phyloP scores from a whole-genome alignment of 2,329 filamentous ascomycete species.

The Verticillium zaregamsianum region DNA sequence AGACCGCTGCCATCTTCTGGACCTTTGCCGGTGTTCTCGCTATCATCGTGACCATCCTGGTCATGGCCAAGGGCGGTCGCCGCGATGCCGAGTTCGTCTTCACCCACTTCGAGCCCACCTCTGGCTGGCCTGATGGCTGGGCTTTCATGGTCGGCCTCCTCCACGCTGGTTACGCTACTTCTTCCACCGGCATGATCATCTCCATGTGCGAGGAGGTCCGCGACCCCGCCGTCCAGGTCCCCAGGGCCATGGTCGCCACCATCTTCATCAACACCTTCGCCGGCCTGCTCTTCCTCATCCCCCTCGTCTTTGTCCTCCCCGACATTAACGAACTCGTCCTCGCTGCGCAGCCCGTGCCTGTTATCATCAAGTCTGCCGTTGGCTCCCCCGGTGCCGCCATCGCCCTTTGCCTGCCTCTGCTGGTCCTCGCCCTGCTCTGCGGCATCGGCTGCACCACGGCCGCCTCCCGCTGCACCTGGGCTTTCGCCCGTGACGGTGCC shows the following conservation, averaged over 20 bases:
- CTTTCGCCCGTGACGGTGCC: slow-evolving; percentile 66
- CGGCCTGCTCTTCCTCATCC: slow-evolving; percentile 65
- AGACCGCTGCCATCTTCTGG: slow-evolving; percentile 72
- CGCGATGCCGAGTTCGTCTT: slow-evolving; percentile 61
- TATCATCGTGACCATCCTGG: slow-evolving; percentile 58
- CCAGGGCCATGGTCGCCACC: slow-evolving; percentile 68
- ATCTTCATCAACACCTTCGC: slow-evolving; percentile 63
- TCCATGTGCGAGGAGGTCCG: slow-evolving; percentile 74
- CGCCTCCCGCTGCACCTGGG: slow-evolving; percentile 63
- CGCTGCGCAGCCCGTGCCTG: slow-evolving; percentile 59
- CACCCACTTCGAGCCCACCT: slow-evolving; percentile 62
- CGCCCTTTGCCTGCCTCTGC: slow-evolving; percentile 57
- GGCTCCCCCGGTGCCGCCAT: slow-evolving; percentile 59
- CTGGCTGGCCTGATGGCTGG: slow-evolving; percentile 69
- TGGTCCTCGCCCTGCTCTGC: slow-evolving; percentile 63
- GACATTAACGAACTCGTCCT: slow-evolving; percentile 53
- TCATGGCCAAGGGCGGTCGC: slow-evolving; percentile 64
- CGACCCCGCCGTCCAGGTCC: slow-evolving; percentile 62
- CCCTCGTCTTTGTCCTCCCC: slow-evolving; percentile 65
- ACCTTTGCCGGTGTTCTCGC: slow-evolving; percentile 68
- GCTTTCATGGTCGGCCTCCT: slow-evolving; percentile 69
- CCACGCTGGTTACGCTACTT: slow-evolving; percentile 70
- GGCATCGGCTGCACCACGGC: slow-evolving; percentile 68
- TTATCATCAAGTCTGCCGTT: slow-evolving; percentile 59
- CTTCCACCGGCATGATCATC: slow-evolving; percentile 76